Evolutionary conservation across 2,329 filamentous ascomycete genomes (phyloP), one percentile per base, ranked within the genome.

Genomic region (Stagonosporopsis chrysanthemi): DNA sequence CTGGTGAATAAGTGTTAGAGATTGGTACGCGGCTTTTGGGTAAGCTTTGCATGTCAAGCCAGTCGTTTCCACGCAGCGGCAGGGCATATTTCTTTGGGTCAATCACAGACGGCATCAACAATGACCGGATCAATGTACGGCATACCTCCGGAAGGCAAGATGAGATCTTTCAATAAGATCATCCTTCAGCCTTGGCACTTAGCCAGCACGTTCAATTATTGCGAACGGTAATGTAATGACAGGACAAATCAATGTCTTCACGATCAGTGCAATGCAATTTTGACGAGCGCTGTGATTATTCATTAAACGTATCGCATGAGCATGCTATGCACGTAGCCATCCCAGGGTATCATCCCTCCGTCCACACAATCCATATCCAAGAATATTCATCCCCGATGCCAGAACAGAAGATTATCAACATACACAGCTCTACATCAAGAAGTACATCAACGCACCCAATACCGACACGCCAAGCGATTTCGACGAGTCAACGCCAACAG

Each of bases 381-480:
- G 17, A 31, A 47, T 29, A 23, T 26, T 6, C 24, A 11, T 4
- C 23, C 40, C 19, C 33, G 14, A 28, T 26, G 3, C 45, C 36
- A 52, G 47, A 51, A 46, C 42, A 19, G 36, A 51, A 41, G 36
- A 24, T 19, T 0, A 12, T 17, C 5, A 17, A 38, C 29, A 6
- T 9, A 9, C n/a, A 22, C 2, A 3, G 24, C 9, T 31, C 17
- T 43, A 57, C 42, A 57, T 48, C 42, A 57, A 31, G n/a, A 57
- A 52, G 35, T 69, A 74, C 55, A 70, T 52, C 23, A 74, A 41
- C 17, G 65, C 68, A 28, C 67, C 64, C 22, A 73, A 35, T 14
- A 74, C 9, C 5, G 66, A 69, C 44, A 74, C 61, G 3, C 65
- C 64, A 19, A 70, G 53, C 8, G 70, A 69, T 17, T 51, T 56